Conservation (phyloP, 768 basidiomycete species). For the Lactarius psammicola region DNA sequence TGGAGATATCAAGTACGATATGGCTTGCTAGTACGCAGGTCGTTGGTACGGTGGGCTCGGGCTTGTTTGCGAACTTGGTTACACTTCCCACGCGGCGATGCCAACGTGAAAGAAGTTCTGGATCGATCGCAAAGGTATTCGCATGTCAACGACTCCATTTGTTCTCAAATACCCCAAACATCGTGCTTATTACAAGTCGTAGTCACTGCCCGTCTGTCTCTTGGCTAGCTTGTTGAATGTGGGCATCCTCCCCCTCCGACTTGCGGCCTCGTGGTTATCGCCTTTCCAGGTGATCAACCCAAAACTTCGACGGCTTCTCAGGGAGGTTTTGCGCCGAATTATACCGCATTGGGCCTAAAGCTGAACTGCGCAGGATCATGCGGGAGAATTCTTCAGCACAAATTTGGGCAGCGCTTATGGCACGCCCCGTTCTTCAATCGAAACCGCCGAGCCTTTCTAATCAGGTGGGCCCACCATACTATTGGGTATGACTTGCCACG, state of each 20-base stretch:
- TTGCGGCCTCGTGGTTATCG: neutral
- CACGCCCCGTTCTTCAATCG: neutral
- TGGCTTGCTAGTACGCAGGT: neutral
- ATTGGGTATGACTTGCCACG: neutral
- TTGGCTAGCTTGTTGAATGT: neutral
- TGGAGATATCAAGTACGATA: neutral
- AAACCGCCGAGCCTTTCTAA: neutral
- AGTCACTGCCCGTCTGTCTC: neutral
- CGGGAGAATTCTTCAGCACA: neutral
- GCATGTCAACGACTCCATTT: neutral
- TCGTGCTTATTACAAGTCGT: neutral
- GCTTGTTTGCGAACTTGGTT: constrained; percentile 1
- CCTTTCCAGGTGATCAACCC: neutral
- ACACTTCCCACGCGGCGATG: neutral
- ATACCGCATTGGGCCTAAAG: constrained; percentile 14
- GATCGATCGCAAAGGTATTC: neutral
- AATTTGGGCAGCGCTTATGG: constrained; percentile 6
- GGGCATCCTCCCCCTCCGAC: neutral
- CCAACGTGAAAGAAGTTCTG: neutral
- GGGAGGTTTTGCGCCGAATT: neutral
- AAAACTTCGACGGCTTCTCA: neutral
- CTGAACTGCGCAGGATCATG: constrained; percentile 1
- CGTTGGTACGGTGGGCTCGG: neutral
- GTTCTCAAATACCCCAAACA: neutral
- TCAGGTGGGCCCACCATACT: neutral